Conservation (phyloP, 805 yeast genomes). For the Wickerhamomyces queroliae region DNA sequence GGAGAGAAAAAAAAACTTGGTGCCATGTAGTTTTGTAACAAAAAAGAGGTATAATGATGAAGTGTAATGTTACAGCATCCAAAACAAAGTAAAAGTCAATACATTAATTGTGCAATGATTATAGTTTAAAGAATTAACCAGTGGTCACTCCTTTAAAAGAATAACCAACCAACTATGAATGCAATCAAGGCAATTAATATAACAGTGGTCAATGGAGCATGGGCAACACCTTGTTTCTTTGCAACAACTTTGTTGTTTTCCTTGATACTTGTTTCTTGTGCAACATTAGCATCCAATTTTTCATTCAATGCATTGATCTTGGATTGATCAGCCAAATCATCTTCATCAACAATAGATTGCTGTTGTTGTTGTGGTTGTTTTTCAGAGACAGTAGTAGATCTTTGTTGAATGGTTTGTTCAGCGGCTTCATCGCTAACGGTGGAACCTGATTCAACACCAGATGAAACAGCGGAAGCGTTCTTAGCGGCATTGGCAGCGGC, state of each 20-base stretch:
- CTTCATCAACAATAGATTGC: slow-evolving; percentile 23
- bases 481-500: slow-evolving; percentile 14
- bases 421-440: slow-evolving; percentile 9
- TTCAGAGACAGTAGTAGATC: slow-evolving; percentile 1
- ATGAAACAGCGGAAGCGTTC: slow-evolving; percentile 12
- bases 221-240: background rate
- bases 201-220: slow-evolving; percentile 41
- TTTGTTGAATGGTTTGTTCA: background rate
- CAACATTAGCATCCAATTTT: slow-evolving; percentile 37
- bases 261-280: slow-evolving; percentile 16
- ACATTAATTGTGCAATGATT: background rate
- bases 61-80: too few species aligned
- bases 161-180: slow-evolving; percentile 64
- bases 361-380: slow-evolving; percentile 5
- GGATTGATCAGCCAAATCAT: slow-evolving; percentile 28
- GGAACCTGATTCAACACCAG: slow-evolving; percentile 10
- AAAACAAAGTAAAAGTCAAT: background rate
- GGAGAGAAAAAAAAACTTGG: too few species aligned
- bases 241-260: background rate
- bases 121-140: too few species aligned
- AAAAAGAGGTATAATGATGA: too few species aligned
- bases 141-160: slow-evolving; percentile 44
- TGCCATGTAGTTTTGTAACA: too few species aligned
- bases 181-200: slow-evolving; percentile 49
- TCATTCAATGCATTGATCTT: slow-evolving; percentile 37